Base-by-base conservation (phyloP, 441 rosid species). In the Rhodomyrtus psidioides region DNA sequence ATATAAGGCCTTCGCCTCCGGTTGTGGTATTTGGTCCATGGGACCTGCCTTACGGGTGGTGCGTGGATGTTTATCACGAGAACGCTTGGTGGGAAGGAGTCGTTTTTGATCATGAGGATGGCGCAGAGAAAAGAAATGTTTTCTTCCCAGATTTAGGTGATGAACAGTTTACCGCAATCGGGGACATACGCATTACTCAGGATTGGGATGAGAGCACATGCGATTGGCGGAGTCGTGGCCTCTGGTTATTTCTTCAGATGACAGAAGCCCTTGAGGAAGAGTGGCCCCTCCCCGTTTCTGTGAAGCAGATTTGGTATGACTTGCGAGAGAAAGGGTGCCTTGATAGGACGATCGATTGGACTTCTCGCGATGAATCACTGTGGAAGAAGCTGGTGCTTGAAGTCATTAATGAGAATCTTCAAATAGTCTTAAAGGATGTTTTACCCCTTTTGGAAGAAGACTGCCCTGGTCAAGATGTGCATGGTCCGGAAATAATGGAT, bases 51-150 rank as follows among this genome's bases (percentile, higher is more conserved):
- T 93, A 92, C 42, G 99, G 97, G 8, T 83, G 89, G 74, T 94
- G 98, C 53, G 97, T 96, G 53, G 99, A 96, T 87, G 95, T 90
- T 4, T 85, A 57, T 85, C 74, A 87, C 84, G 57, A 65, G n/a
- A 95, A 93, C 5, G 92, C 93, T 58, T 95, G 98, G 98, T 93
- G 98, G 98, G 99, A 96, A 90, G 99, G 98, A 84, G 98, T 96
- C 53, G 19, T 95, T 83, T 94, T 94, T 53, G 95, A 96, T 65
- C 86, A 86, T 60, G 89, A 87, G 28, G 88, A 87, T 85, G 94
- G 91, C 85, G 86, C 89, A 6, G 91, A 90, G 75, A 70, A 89
- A 87, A 93, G 98, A 88, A 89, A 84, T 82, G 88, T 96, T 28
- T 94, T 95, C 90, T 96, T 95, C 87, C 98, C 99, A 6, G 98